Evolutionary conservation across 768 basidiomycete genomes (phyloP).

Genomic region (Rhodotorula sphaerocarpa): DNA sequence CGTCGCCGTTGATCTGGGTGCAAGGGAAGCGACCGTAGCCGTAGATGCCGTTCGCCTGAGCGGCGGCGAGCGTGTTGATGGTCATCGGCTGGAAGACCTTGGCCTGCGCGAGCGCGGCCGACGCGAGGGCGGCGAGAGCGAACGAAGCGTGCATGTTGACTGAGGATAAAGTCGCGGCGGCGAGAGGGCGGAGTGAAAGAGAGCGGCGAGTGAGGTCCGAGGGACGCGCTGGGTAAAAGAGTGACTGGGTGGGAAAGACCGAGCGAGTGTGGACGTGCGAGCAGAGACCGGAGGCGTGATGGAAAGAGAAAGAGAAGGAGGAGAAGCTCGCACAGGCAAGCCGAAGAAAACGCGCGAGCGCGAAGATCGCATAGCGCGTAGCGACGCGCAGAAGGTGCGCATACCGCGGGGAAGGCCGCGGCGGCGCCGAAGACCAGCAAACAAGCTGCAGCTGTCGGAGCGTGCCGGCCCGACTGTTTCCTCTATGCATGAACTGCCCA

Average conservation of each 20-base stretch:
- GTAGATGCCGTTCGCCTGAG: neutral
- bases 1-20: slow-evolving; percentile 13
- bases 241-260: neutral
- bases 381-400: too few relatives aligned
- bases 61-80: too few relatives aligned
- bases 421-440: too few relatives aligned
- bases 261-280: neutral
- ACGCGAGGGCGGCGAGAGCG: slow-evolving; percentile 9
- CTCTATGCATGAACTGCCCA: too few relatives aligned
- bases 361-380: too few relatives aligned
- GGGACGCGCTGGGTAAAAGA: neutral
- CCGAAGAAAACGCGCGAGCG: too few relatives aligned
- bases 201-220: neutral
- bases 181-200: neutral
- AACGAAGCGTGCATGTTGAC: slow-evolving; percentile 4
- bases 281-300: neutral
- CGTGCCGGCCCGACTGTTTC: too few relatives aligned
- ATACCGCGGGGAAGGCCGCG: too few relatives aligned
- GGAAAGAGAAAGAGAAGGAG: neutral
- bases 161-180: too few relatives aligned
- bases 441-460: too few relatives aligned
- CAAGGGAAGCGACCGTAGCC: slow-evolving; percentile 26
- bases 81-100: neutral
- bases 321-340: neutral
- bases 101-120: slow-evolving; percentile 8